Evolutionary conservation across 2,329 filamentous ascomycete genomes (phyloP), one percentile per base, ranked within the genome.

Genomic region (Aspergillaceae sp.): DNA sequence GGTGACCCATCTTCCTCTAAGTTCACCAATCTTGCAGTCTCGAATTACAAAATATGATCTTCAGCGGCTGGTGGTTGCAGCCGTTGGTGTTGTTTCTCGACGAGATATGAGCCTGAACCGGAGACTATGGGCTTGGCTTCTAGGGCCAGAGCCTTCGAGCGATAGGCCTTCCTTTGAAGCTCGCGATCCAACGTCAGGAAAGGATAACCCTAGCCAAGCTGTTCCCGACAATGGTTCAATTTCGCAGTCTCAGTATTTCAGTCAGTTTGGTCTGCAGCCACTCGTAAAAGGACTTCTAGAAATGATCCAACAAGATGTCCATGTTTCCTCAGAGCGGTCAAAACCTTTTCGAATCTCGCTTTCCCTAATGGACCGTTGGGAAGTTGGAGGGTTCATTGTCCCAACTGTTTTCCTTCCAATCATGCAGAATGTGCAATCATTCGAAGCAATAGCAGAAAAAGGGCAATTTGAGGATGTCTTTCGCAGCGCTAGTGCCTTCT

Each of bases 351-450:
- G 90, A 47, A 87, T 97, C 51, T 94, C 89, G 58, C 76, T 97
- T 2, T 96, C 94, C 10, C 74, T 98, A 44, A 97, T 98, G 92
- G 92, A 98, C 67, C 83, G 90, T 48, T 97, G 89, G 90, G 92
- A 98, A 64, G 91, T 98, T 53, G 92, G 92, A 29, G 88, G 88
- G 1, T 75, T 91, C 11, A 82, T 98, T 41, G 84, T 97, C 1
- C 87, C 90, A 0, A 83, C 88, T 50, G 79, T 97, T 9, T 97
- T 98, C 60, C 73, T 96, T 9, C 86, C 90, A 3, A 83, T 91
- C 28, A 79, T 98, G 56, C 78, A 83, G 60, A 94, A 84, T 56
- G 83, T 94, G 34, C 82, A 84, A 53, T 71, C 75, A 40, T 97
- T 89, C 68, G 83, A 89, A 64, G 70, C 73, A 28, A 73, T 72